Conservation (phyloP, 192 early-diverging fungal species). For the Diversispora epigaea region DNA sequence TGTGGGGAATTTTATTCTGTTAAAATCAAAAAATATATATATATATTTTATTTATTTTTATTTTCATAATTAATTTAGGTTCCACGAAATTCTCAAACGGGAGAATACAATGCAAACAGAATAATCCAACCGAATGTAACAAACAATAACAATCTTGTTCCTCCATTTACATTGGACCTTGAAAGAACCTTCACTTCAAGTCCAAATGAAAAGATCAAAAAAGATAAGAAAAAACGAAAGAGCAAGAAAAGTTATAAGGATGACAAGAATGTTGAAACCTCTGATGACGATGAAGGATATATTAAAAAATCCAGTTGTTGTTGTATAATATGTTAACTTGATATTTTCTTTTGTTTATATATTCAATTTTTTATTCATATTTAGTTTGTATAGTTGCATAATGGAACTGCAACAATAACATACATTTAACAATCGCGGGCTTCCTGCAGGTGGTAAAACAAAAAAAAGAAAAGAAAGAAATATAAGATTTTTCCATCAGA, state of each 20-base stretch:
- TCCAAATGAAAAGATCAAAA: constrained; percentile 1
- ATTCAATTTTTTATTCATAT: not conserved
- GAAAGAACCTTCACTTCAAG: constrained; percentile 1
- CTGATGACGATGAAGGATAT: constrained; percentile 9
- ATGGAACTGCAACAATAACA: too few relatives aligned
- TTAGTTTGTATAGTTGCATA: not conserved
- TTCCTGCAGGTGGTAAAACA: too few relatives aligned
- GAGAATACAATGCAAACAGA: not conserved
- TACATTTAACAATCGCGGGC: too few relatives aligned
- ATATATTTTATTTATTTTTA: not conserved
- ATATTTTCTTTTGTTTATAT: not conserved
- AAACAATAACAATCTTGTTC: not conserved
- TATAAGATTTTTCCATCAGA: too few relatives aligned
- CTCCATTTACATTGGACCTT: not conserved
- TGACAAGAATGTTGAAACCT: not conserved
- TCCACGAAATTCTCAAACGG: not conserved
- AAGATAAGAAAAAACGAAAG: constrained; percentile 17
- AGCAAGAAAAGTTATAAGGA: not conserved
- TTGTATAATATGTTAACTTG: constrained; percentile 18
- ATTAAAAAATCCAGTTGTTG: constrained; percentile 17
- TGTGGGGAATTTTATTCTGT: not conserved
- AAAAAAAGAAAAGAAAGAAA: too few relatives aligned
- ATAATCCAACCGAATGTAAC: not conserved
- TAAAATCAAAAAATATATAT: not conserved
- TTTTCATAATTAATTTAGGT: too few relatives aligned